Evolutionary conservation across 2,329 filamentous ascomycete genomes (phyloP), one percentile per base, ranked within the genome.

Genomic region (Aspergillus ochraceus): DNA sequence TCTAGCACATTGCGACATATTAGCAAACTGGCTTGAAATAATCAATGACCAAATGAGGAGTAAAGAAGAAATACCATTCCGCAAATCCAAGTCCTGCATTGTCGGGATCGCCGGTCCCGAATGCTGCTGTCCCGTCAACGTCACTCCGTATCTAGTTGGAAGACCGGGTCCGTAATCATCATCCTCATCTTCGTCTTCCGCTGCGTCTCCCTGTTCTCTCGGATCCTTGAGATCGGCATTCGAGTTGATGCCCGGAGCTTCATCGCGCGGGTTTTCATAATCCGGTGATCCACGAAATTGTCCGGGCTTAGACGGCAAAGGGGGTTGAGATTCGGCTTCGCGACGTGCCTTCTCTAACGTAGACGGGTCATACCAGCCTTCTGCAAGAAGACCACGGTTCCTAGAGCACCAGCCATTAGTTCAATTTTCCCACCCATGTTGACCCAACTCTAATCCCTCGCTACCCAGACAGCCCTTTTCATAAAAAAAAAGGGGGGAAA

Each of bases 331-430:
- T 20, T 69, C 57, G 20, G 65, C 63, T 47, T 59, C 68, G 19
- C 73, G 68, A 62, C 81, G 77, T 19, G 83, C 84, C 58, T 78
- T 82, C 63, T 81, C 74, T 62, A 91, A 86, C 64, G 87, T 90
- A 59, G 84, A 84, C 8, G 92, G 90, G 71, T 96, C 91, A 76
- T 98, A 99, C 94, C 94, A 99, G 51, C 91, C 91, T 75, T 94
- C 89, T 4, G 90, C 89, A 64, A 98, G 81, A 77, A 94, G 91
- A 71, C 88, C 89, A 68, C 87, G 86, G 79, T 99, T 99, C 87
- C 87, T 90, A 67, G 67, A 66, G 75, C 74, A 79, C 75, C 74
- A 79, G 86, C 74, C 87, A 81, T 20, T 29, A 20, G 45, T 3
- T 24, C 24, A 24, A 24, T 46, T 46, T 46, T 42, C 14, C n/a